Conservation (phyloP, 257 asterid species). For the Rauvolfia tetraphylla region DNA sequence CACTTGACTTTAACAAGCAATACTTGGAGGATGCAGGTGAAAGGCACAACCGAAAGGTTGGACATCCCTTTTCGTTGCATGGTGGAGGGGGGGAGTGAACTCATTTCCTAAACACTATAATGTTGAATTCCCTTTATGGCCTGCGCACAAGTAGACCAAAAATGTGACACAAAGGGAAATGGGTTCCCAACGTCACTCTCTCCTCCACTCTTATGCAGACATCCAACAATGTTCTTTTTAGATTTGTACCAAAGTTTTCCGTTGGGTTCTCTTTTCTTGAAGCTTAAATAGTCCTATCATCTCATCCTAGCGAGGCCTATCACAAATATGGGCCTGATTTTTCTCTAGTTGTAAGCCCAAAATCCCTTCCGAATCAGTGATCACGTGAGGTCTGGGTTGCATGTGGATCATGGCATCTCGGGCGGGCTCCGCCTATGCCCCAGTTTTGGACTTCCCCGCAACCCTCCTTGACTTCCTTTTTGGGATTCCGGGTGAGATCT, state of each 20-base stretch:
- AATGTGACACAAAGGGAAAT: neutral
- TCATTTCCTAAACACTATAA: neutral
- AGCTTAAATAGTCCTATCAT: too few relatives aligned
- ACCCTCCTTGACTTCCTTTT: too few relatives aligned
- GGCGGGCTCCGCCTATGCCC: too few relatives aligned
- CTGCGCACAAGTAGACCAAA: slow-evolving; percentile 1
- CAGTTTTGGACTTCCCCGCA: too few relatives aligned
- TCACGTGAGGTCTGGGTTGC: too few relatives aligned
- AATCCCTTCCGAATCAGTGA: neutral
- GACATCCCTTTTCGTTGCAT: neutral
- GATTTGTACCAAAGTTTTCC: neutral
- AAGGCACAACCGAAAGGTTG: neutral
- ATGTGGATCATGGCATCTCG: too few relatives aligned
- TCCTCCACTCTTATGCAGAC: neutral
- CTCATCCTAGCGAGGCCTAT: neutral
- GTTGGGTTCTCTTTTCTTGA: neutral
- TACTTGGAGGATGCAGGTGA: neutral
- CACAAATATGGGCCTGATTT: neutral
- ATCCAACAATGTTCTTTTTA: neutral
- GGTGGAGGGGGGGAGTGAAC: neutral
- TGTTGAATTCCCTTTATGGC: slow-evolving; percentile 15
- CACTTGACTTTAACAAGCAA: neutral
- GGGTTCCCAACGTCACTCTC: neutral
- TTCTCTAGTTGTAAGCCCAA: neutral
- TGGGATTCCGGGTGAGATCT: too few relatives aligned